Conservation (phyloP, 1,284 basidiomycete species). For the Takashimella koratensis region DNA sequence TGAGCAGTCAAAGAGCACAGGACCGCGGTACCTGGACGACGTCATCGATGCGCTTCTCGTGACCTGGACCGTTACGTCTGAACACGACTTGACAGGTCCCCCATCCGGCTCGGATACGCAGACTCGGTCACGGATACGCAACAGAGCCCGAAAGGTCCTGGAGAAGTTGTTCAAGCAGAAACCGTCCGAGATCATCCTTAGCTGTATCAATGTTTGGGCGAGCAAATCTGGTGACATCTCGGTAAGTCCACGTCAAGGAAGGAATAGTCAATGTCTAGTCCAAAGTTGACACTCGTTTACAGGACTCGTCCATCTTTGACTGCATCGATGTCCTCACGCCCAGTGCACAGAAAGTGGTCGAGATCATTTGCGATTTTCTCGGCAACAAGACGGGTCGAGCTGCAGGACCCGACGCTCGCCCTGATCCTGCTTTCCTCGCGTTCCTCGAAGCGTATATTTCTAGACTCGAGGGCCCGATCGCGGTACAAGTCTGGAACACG, state of each 20-base stretch:
- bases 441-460: constrained; percentile 87
- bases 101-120: constrained; percentile 38
- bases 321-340: constrained; percentile 77
- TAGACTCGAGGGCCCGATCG: constrained; percentile 80
- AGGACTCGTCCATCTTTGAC: constrained; percentile 63
- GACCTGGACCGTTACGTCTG: constrained; percentile 33
- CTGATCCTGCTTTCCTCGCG: constrained; percentile 31
- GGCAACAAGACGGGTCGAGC: constrained; percentile 18
- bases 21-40: constrained; percentile 33
- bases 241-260: constrained; percentile 10
- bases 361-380: constrained; percentile 75
- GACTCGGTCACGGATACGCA: constrained; percentile 43
- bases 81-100: background rate
- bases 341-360: constrained; percentile 81
- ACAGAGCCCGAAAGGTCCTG: constrained; percentile 69
- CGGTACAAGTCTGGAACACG: constrained; percentile 84
- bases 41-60: constrained; percentile 35
- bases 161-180: constrained; percentile 82
- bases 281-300: background rate
- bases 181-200: constrained; percentile 73
- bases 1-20: constrained; percentile 16
- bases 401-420: constrained; percentile 8
- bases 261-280: too few relatives aligned
- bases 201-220: constrained; percentile 38
- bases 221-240: constrained; percentile 24